Base-by-base conservation (phyloP, 805 yeast genomes). In the Ogataea chonburiensis region DNA sequence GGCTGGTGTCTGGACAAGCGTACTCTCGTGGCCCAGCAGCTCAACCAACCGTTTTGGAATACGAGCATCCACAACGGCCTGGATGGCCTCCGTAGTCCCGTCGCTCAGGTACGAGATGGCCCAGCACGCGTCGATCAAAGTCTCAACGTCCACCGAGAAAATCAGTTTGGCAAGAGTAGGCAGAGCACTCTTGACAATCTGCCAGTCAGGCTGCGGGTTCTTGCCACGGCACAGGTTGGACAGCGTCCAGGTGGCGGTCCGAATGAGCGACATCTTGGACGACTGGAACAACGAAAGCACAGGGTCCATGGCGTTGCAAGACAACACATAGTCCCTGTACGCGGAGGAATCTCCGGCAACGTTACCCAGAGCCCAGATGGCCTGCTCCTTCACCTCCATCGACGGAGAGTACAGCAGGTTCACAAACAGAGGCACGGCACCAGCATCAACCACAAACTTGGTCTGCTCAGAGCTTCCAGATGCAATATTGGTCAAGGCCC, bases 401-500 rank as follows among this genome's bases (percentile, higher is more conserved):
- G 94, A 86, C 40, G 77, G 77, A 3, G 96, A 84, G 53, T 77
- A 74, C 52, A 93, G 72, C 50, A 93, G 71, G 47, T 81, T 74
- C 28, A 93, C 95, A 63, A 93, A 88, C 37, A 79, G 68, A 13
- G 98, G 98, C 28, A 93, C 94, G 0, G 98, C 98, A 35, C 91
- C 94, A 4, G 91, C 81, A 45, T 88, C 91, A 38, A 93, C 93
- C 37, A 93, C 98, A 27, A 81, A 81, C 53, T 75, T 76, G 14
- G 98, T 93, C 66, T 93, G 98, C 31, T 78, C 83, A 26, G 95
- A 78, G 34, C 82, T 70, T 46, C 98, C 98, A 4, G 96, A 86
- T 15, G 98, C 98, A 61, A 93, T 91, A 61, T 93, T 93, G 33
- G 98, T 93, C 51, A 93, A 75, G n/a, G 98, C 98, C 98, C 98